phyloP scores from a whole-genome alignment of 345 rosid species.

The Arabis alpina region DNA sequence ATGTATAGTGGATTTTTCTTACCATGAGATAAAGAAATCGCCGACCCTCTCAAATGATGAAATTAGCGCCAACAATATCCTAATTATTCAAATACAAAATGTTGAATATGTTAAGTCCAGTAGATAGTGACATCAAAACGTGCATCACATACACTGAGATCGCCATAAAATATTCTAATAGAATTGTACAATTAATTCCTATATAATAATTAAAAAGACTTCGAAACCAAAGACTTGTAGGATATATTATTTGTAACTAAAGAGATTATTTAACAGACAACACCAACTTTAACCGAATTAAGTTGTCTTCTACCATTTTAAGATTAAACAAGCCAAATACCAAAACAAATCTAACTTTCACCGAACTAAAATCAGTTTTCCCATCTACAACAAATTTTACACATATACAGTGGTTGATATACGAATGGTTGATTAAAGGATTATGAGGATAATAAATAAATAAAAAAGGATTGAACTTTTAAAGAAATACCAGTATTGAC shows the following conservation, averaged over 20 bases:
- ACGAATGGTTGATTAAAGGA: background rate
- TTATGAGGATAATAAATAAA: background rate
- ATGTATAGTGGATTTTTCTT: slow-evolving; percentile 22
- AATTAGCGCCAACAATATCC: slow-evolving; percentile 80
- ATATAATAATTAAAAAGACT: slow-evolving; percentile 13
- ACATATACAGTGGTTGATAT: background rate
- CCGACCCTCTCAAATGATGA: slow-evolving; percentile 70
- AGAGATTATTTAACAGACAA: background rate
- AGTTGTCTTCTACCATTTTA: background rate
- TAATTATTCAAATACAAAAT: slow-evolving; percentile 35
- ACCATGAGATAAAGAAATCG: slow-evolving; percentile 79
- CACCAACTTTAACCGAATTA: background rate
- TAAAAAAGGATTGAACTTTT: background rate
- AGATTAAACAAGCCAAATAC: background rate
- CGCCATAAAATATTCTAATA: background rate
- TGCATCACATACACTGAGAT: slow-evolving; percentile 27
- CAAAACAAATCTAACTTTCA: slow-evolving; percentile 9
- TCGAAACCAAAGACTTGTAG: slow-evolving; percentile 14
- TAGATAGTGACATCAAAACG: slow-evolving; percentile 22
- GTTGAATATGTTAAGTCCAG: background rate
- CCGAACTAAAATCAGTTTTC: background rate
- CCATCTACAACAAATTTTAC: background rate
- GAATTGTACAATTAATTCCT: background rate
- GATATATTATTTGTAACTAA: background rate
- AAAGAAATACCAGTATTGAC: slow-evolving; percentile 78